Evolutionary conservation across 1,284 basidiomycete species (phyloP), one percentile per base, ranked within the genome.

Genomic region (Ganoderma boninense): DNA sequence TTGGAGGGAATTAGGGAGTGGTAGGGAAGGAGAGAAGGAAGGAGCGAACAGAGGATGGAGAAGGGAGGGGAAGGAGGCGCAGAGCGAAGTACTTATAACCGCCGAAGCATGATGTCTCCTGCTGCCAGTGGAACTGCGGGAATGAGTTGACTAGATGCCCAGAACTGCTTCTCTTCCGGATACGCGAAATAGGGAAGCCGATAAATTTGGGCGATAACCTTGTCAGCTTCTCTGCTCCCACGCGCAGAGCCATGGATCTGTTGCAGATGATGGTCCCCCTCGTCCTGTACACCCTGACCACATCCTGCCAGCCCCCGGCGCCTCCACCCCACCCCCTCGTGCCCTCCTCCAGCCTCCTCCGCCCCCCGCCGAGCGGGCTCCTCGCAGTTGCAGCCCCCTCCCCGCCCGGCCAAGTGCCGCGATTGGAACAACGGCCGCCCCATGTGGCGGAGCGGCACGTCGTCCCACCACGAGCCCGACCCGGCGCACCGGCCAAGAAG

Each of bases 131-230:
- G 75, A 69, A 66, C 74, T 77, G 77, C 78, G 79, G 78, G 78
- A 79, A 78, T 79, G 81, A 82, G 79, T 77, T 81, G 80, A 82
- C 80, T 80, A 82, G 83, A 82, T 83, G 81, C 79, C 79, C 70
- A 75, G 79, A 79, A 76, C 71, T 79, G 81, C 79, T 79, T 78
- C 75, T 78, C 69, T 74, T 75, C 72, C 72, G 73, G 69, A 75
- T 70, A 81, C 78, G 76, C 71, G 68, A 70, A 73, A 73, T 64
- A 74, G 73, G 74, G 69, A 74, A 73, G 52, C 68, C 72, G 74
- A 74, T 73, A 74, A 75, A 71, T 73, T 73, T 69, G 68, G 68
- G 70, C 69, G 71, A 70, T 71, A 78, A 78, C 76, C 71, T 75
- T 73, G 75, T 73, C 66, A 63, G 74, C 77, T 82, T 82, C 73